Evolutionary conservation across 78 protist species (phyloP).

Genomic region (Dictyostelium intermedium): DNA sequence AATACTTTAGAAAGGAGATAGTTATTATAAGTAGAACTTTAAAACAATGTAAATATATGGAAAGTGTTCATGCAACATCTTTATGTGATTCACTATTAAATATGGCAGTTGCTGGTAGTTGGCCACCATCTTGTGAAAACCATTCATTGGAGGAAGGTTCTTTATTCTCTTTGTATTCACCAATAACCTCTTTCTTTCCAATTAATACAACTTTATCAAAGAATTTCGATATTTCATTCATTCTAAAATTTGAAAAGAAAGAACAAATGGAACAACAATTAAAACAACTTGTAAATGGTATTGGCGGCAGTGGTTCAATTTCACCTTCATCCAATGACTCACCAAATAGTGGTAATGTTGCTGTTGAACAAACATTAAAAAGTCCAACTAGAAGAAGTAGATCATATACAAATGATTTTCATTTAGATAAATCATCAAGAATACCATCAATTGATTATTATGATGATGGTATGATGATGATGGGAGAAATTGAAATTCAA

Average conservation of each 20-base stretch:
- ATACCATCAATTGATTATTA: not conserved
- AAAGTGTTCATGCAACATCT: constrained; percentile 46
- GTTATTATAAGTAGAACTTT: constrained; percentile 40
- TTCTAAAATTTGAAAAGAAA: not conserved
- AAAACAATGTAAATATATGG: constrained; percentile 58
- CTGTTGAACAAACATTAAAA: not conserved
- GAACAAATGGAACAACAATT: not conserved
- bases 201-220: not conserved
- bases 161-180: constrained; percentile 44
- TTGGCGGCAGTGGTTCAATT: not conserved
- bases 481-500: not conserved
- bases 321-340: not conserved
- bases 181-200: constrained; percentile 63
- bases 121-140: constrained; percentile 82
- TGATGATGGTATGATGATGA: not conserved
- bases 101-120: constrained; percentile 65
- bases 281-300: not conserved
- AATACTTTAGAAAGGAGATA: constrained; percentile 41
- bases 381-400: constrained; percentile 32
- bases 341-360: not conserved
- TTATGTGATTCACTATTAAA: constrained; percentile 63
- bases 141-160: constrained; percentile 81
- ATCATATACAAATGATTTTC: constrained; percentile 61
- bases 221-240: constrained; percentile 5
- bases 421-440: not conserved